phyloP scores from a whole-genome alignment of 2,329 filamentous ascomycete genomes.

The Aspergillus sp. region DNA sequence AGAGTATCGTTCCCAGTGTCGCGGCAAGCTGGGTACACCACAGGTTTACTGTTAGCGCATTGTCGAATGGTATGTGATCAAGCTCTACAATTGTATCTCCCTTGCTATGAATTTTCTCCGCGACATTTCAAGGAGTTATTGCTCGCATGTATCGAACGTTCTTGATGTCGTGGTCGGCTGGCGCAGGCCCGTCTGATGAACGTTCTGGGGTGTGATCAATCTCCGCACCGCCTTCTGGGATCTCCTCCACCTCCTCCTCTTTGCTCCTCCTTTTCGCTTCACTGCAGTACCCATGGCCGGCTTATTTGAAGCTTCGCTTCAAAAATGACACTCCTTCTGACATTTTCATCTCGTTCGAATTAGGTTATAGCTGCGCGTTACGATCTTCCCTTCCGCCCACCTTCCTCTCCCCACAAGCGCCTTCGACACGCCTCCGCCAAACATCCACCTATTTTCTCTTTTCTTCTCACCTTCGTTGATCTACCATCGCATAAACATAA shows the following conservation, averaged over 20 bases:
- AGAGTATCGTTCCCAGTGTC: conserved; percentile 30
- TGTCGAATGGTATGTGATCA: conserved; percentile 37
- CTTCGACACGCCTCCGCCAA: conserved; percentile 17
- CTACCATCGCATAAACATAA: conserved; percentile 5
- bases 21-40: conserved; percentile 33
- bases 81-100: conserved; percentile 14
- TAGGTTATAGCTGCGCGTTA: conserved; percentile 18
- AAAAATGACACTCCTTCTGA: conserved; percentile 22
- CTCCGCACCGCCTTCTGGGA: conserved; percentile 41
- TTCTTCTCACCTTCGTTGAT: background rate
- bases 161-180: conserved; percentile 12
- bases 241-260: conserved; percentile 19
- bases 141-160: background rate
- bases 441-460: conserved; percentile 1
- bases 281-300: background rate
- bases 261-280: conserved; percentile 6
- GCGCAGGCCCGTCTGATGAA: conserved; percentile 24
- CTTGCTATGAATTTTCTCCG: conserved; percentile 2
- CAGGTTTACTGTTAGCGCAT: conserved; percentile 36
- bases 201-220: conserved; percentile 38
- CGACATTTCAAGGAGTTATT: background rate
- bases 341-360: conserved; percentile 16
- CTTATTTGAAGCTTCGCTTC: background rate
- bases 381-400: conserved; percentile 16
- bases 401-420: conserved; percentile 18